Evolutionary conservation across 441 rosid genomes (phyloP), one percentile per base, ranked within the genome.

Genomic region (Omphalea diandra): DNA sequence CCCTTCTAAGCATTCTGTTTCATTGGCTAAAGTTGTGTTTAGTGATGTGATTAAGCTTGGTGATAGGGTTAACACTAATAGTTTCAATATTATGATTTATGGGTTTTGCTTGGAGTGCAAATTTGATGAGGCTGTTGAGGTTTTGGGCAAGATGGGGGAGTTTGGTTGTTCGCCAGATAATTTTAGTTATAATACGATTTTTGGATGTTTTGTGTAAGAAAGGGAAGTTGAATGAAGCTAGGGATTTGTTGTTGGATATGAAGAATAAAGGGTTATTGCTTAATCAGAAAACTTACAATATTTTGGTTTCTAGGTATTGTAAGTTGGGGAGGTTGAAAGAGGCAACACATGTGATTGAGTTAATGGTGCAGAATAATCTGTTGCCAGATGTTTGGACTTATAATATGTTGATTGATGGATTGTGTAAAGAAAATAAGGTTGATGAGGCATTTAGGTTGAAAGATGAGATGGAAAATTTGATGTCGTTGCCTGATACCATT

Each of bases 251-350:
- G 87, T 74, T 56, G 56, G 87, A 86, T 66, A 91, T 91, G 97
- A 90, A 84, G 82, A 82, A 68, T 54, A 77, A 61, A 20, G 88
- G 88, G 5, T 74, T 90, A 83, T 12, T 79, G 5, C 97, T 97
- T 0, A 72, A 90, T 78, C 75, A 77, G 62, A 72, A 69, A 55
- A 94, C 97, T 0, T 94, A 77, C 68, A 90, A 88, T 65, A 88
- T 84, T 69, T 78, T 87, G 81, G 84, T 88, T 33, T 69, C 77
- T 62, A 97, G 95, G 76, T 91, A 88, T 67, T 91, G 97, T 81
- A 90, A 79, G 63, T 47, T 88, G 70, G 95, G 95, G 53, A 83
- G 86, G 65, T 75, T 90, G 77, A 85, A 85, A 80, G 98, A 94
- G 64, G 98, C 97, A 0, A 74, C 80, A 15, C 76, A 81, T 74